Evolutionary conservation across 495 filamentous ascomycete species (phyloP).

Genomic region (Xylaria intraflava): DNA sequence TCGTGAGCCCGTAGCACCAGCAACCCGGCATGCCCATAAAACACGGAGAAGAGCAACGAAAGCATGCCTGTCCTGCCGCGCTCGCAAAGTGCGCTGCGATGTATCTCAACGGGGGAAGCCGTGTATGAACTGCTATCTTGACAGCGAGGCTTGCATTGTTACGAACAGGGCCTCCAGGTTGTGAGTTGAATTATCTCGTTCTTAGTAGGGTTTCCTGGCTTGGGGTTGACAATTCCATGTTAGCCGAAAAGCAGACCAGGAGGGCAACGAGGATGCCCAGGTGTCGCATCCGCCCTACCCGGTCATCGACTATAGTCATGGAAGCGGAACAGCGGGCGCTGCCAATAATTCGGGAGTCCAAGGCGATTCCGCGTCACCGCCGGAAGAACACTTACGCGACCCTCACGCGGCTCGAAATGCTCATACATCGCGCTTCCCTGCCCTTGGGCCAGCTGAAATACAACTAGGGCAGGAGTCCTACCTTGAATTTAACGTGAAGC

Average conservation of each 20-base stretch:
- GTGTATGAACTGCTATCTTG: constrained; percentile 44
- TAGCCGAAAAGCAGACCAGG: constrained; percentile 23
- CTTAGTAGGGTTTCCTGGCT: no score
- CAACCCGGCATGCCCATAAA: constrained; percentile 12
- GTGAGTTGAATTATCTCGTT: constrained; percentile 16
- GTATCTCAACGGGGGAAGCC: constrained; percentile 42
- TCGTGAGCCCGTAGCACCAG: neutral
- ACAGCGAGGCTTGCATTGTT: constrained; percentile 29
- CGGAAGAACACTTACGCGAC: constrained; percentile 10
- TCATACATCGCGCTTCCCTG: constrained; percentile 8
- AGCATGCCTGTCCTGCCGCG: constrained; percentile 44
- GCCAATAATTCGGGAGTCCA: constrained; percentile 20
- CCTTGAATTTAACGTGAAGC: neutral
- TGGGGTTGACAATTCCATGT: neutral
- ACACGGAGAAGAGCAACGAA: constrained; percentile 36
- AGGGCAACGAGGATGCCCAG: constrained; percentile 18
- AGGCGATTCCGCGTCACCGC: constrained; percentile 11
- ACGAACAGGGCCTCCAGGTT: constrained; percentile 37
- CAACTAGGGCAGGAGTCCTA: neutral
- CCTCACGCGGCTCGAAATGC: constrained; percentile 7
- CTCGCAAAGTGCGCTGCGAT: constrained; percentile 48
- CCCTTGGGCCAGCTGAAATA: neutral
- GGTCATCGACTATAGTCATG: constrained; percentile 17
- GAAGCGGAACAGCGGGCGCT: constrained; percentile 16
- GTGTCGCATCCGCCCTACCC: constrained; percentile 18